Evolutionary conservation across 176 grass and related monocot genomes (phyloP), one percentile per base, ranked within the genome.

Genomic region (Hsuehochloa calcarea): DNA sequence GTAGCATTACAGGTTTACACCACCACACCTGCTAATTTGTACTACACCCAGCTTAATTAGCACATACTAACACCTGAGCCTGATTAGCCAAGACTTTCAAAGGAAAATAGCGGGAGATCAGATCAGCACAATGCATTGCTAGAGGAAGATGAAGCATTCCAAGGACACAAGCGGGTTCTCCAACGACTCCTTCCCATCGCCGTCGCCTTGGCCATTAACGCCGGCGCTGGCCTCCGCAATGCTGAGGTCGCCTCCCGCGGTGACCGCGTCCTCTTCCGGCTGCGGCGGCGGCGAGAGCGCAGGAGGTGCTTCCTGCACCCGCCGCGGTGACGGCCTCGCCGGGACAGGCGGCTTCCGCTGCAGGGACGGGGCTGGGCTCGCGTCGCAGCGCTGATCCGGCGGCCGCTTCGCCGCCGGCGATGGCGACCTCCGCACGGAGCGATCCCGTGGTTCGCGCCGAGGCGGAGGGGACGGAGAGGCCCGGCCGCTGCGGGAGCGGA

Each of bases 131-230:
- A 5, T 4, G 15, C 52, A 35, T 15, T 27, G 47, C 86, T 87
- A 98, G 16, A 95, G 91, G 46, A 95, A 98, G 77, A 98, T 95
- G 89, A 98, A 98, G 50, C 95, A 98, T 35, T 98, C 95, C 74
- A 98, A 83, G 38, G 95, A 98, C 60, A 98, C 95, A 0, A 92
- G 88, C 58, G 95, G 93, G 64, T 98, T 98, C 39, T 98, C 93
- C 80, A 95, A 58, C 34, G 85, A 95, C 41, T 98, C 95, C 65
- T 92, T 93, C 75, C 87, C 89, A 23, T 92, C 84, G 25, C 41
- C 27, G 63, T 38, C 86, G 5, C 40, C 60, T 29, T 79, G 5
- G 1, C 19, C 74, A 0, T 70, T 45, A 4, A 12, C 74, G 5
- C 58, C 60, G 9, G 15, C 44, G 55, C 27, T 29, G 15, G n/a